Conservation (phyloP, 352 stramenopile species). For the Phytophthora foliorum region DNA sequence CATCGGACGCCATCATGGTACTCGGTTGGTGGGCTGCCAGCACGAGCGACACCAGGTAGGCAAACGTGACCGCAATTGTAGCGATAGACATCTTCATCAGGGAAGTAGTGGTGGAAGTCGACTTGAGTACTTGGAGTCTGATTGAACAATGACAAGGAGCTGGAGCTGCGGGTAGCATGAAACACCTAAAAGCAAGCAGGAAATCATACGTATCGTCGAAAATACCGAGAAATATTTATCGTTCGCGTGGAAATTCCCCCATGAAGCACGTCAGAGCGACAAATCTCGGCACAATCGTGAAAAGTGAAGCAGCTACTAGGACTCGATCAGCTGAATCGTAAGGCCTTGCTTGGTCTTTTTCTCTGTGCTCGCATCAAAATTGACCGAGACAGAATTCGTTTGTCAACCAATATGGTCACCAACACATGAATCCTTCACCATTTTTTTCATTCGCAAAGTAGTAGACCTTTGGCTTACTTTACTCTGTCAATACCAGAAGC, state of each 20-base stretch:
- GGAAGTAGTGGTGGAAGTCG: neutral
- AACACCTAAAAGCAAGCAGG: neutral
- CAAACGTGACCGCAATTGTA: conserved; percentile 3
- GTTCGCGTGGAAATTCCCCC: conserved; percentile 1
- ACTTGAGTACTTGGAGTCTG: neutral
- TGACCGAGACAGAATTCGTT: too few relatives aligned
- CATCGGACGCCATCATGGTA: conserved; percentile 4
- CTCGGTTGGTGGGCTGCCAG: conserved; percentile 12
- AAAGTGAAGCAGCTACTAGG: too few relatives aligned
- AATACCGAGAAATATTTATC: neutral
- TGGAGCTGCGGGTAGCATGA: neutral
- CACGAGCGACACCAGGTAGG: conserved; percentile 14
- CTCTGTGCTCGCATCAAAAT: too few relatives aligned
- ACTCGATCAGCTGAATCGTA: too few relatives aligned
- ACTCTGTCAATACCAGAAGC: too few relatives aligned
- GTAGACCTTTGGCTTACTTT: too few relatives aligned
- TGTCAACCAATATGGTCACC: too few relatives aligned
- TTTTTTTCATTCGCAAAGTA: too few relatives aligned
- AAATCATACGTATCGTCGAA: neutral
- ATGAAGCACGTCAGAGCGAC: neutral
- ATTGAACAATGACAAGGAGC: neutral
- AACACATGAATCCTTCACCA: too few relatives aligned
- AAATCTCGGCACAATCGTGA: neutral
- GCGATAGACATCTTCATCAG: conserved; percentile 6
- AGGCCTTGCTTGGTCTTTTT: too few relatives aligned